Base-by-base conservation (phyloP, 2,329 filamentous ascomycete species). In the Aspergillus amoenus region DNA sequence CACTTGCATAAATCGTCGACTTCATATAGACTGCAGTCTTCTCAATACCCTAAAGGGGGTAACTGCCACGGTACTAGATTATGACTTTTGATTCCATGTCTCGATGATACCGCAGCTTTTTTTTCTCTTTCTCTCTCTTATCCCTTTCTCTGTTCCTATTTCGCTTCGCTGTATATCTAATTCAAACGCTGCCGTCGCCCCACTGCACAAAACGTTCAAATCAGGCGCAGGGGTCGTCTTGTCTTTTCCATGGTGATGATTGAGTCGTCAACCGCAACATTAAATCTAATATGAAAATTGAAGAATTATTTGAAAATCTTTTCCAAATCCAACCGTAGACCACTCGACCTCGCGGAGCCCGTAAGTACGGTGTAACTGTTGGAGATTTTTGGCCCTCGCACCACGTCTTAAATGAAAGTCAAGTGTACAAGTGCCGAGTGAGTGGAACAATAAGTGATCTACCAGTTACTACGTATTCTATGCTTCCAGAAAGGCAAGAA, bases 21-120 rank as follows among this genome's bases (percentile, higher is more conserved):
- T 54, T 39, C 50, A 39, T 57, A 62, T 62, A 61, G 60, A 61
- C 50, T 41, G 54, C 52, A 48, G 51, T 55, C 51, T 34, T 46
- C 22, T 18, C 52, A 52, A 46, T 37, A 48, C 50, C 44, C 45
- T 42, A 56, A 54, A 46, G 43, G 50, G 41, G 56, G 60, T 30
- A 51, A 59, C 58, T 42, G 12, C 57, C 39, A 60, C 48, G 54
- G 55, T 56, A 54, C 52, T 65, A 63, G 57, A 65, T 61, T 55
- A 64, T 61, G 61, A 61, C 48, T 49, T 50, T 61, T 51, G 52
- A 60, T 53, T 44, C 46, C 55, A 52, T 52, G 43, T 45, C 58
- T 45, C 49, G 54, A 59, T 57, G 56, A 59, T 58, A 45, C 59
- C 54, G 57, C 44, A 44, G 56, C 47, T 54, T 17, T 44, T 21